These are phyloP conservation scores for Cerrena zonata DNA, from an alignment of 1,284 basidiomycete species.

Conservation along the genomic window DNA sequence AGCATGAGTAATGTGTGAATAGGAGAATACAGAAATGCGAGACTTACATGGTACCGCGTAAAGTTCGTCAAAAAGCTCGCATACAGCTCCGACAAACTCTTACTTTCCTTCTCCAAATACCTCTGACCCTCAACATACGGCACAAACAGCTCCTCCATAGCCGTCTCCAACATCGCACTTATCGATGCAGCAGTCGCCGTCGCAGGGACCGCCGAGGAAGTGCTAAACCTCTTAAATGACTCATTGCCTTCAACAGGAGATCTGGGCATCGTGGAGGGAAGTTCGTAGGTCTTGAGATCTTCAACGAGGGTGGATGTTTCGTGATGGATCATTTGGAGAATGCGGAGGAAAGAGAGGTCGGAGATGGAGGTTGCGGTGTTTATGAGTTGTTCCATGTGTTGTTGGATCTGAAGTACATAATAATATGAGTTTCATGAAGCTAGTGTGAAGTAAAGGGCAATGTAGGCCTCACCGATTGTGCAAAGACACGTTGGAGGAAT, in stretches of 20 bases:
- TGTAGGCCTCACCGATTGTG: conserved; percentile 74
- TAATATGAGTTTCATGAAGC: background rate
- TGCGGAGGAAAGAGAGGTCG: conserved; percentile 85
- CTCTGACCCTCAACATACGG: conserved; percentile 88
- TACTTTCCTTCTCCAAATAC: conserved; percentile 90
- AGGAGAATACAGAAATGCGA: background rate
- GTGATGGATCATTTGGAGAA: conserved; percentile 83
- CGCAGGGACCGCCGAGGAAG: conserved; percentile 35
- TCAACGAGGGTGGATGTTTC: conserved; percentile 80
- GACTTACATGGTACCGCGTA: conserved; percentile 82
- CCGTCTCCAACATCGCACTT: conserved; percentile 84
- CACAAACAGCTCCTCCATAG: conserved; percentile 94
- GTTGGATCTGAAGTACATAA: conserved; percentile 72
- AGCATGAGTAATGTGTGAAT: conserved; percentile 8
- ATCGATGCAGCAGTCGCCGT: conserved; percentile 49
- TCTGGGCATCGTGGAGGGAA: conserved; percentile 60
- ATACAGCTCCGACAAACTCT: conserved; percentile 82
- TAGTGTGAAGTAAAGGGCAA: background rate
- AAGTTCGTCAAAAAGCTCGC: conserved; percentile 71
- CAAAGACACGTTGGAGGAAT: conserved; percentile 95
- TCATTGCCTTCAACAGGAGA: conserved; percentile 57
- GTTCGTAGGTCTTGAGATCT: conserved; percentile 88
- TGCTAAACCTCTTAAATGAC: conserved; percentile 51
- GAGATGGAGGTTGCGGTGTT: conserved; percentile 70
- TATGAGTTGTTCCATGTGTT: conserved; percentile 85